Conservation (phyloP, 2,329 filamentous ascomycete genomes). For the Nectriaceae sp. region DNA sequence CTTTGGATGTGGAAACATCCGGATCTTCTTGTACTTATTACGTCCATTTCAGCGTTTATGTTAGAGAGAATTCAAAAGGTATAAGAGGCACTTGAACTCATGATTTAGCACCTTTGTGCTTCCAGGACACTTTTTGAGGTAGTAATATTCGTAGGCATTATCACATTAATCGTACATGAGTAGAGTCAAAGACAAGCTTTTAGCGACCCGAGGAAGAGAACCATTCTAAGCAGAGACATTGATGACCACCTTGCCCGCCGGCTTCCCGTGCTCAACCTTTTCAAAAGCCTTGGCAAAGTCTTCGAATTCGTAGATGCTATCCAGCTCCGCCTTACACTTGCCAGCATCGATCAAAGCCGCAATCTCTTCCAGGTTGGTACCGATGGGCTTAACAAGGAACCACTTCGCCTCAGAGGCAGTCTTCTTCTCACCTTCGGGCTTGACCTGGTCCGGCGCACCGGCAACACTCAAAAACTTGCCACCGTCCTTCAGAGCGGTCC, state of each 20-base stretch:
- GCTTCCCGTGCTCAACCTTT: slow-evolving; percentile 34
- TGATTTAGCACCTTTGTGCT: no score
- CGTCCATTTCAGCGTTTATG: no score
- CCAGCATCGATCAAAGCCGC: slow-evolving; percentile 35
- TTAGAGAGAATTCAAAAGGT: no score
- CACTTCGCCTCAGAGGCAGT: slow-evolving; percentile 32
- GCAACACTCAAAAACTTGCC: slow-evolving; percentile 37
- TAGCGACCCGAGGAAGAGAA: no score
- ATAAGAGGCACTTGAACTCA: no score
- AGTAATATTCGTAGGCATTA: no score
- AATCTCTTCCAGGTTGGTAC: slow-evolving; percentile 37
- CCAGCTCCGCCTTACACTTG: slow-evolving; percentile 35
- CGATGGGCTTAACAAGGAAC: slow-evolving; percentile 40
- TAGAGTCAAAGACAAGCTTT: no score
- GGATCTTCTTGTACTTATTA: no score
- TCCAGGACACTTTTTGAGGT: no score
- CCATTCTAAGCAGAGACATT: slow-evolving; percentile 23
- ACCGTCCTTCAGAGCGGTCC: slow-evolving; percentile 37
- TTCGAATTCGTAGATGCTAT: slow-evolving; percentile 41
- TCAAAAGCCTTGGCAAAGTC: slow-evolving; percentile 41
- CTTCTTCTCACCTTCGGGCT: slow-evolving; percentile 33
- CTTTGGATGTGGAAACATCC: no score
- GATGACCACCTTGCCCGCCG: slow-evolving; percentile 43
- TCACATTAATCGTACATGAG: no score
- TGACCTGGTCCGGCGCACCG: slow-evolving; percentile 29